Conservation (phyloP, 495 filamentous ascomycete species). For the Lophiotrema nucula region DNA sequence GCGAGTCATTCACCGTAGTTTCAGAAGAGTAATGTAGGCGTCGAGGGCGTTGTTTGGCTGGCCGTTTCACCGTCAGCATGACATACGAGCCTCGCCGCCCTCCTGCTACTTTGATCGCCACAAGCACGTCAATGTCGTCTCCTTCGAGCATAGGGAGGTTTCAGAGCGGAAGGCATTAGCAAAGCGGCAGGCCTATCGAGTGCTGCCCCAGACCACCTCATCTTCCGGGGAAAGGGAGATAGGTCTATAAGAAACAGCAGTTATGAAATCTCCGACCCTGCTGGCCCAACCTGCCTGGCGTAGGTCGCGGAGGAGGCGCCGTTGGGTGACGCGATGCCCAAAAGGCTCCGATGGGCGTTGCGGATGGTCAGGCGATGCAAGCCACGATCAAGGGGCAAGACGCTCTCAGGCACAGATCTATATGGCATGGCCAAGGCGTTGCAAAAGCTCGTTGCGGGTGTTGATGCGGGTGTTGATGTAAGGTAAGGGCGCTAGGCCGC, state of each 20-base stretch:
- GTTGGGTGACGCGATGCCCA: conserved; percentile 12
- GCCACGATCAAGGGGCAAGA: conserved; percentile 22
- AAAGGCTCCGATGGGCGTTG: conserved; percentile 14
- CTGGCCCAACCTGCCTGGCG: too few relatives aligned
- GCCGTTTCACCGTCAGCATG: conserved; percentile 19
- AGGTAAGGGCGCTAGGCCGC: conserved; percentile 10
- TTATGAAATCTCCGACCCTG: conserved; percentile 22
- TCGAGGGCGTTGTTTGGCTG: background rate
- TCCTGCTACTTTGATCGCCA: conserved; percentile 8
- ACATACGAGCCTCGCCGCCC: conserved; percentile 3
- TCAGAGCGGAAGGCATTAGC: conserved; percentile 9
- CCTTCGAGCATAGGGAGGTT: background rate
- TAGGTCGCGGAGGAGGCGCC: conserved; percentile 12
- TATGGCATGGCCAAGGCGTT: conserved; percentile 10
- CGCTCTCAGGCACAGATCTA: conserved; percentile 20
- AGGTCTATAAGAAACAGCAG: conserved; percentile 15
- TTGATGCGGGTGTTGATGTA: conserved; percentile 15
- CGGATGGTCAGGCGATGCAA: conserved; percentile 29
- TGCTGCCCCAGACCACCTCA: conserved; percentile 1
- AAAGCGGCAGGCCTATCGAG: conserved; percentile 4
- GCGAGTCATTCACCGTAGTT: conserved; percentile 30
- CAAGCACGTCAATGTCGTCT: background rate
- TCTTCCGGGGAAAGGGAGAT: conserved; percentile 27
- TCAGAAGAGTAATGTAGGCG: conserved; percentile 1
- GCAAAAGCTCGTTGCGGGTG: background rate